Percentiles rank a stretch among this genome's conserved stretches.
phyloP scores from a whole-genome alignment of 106 monocot genomes.

The Allium sativum region DNA sequence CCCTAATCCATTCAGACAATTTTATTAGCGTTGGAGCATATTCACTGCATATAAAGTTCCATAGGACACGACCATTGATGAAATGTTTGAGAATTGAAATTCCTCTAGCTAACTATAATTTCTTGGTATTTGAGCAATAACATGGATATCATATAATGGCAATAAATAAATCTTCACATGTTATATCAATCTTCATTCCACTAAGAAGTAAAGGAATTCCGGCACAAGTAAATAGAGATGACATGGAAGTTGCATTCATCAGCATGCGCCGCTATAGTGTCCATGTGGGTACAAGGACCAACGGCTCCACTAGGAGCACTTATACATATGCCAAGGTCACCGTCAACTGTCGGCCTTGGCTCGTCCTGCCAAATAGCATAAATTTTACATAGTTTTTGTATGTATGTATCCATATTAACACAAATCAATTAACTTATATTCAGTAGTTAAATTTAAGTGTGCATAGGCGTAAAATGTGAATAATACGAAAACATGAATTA shows the following conservation, averaged over 20 bases:
- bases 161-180: background rate
- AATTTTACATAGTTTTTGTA: background rate
- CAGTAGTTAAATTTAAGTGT: too few relatives aligned
- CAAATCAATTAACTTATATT: too few relatives aligned
- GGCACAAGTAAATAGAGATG: slow-evolving; percentile 95
- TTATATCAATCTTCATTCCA: slow-evolving; percentile 74
- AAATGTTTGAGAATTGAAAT: too few relatives aligned
- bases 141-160: too few relatives aligned
- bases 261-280: slow-evolving; percentile 88
- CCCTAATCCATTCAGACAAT: slow-evolving; percentile 73
- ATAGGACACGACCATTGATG: too few relatives aligned
- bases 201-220: slow-evolving; percentile 86
- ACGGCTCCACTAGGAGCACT: slow-evolving; percentile 99
- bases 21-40: slow-evolving; percentile 89
- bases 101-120: too few relatives aligned
- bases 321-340: slow-evolving; percentile 81
- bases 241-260: slow-evolving; percentile 99
- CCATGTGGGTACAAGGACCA: slow-evolving; percentile 97
- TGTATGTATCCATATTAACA: too few relatives aligned
- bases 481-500: too few relatives aligned
- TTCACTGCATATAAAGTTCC: slow-evolving; percentile 58
- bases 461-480: too few relatives aligned
- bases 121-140: too few relatives aligned
- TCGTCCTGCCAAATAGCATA: slow-evolving; percentile 52
- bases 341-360: slow-evolving; percentile 91